These are phyloP conservation scores for Lactifluus pinguis DNA, from an alignment of 768 basidiomycete species.

Conservation along the genomic window DNA sequence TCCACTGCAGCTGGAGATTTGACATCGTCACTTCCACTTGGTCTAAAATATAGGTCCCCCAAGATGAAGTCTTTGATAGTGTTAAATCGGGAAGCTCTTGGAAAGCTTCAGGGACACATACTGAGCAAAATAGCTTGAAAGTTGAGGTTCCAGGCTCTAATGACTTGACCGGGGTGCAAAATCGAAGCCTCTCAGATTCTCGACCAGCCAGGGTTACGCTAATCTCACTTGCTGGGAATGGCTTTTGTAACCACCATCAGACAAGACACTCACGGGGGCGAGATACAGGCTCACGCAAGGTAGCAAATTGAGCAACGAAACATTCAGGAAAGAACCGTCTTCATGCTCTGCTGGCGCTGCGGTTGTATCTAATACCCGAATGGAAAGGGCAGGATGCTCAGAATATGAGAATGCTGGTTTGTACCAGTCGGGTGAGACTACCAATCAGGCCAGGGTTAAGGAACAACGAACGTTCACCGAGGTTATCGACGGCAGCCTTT, in stretches of 20 bases:
- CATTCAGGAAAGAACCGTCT: conserved; percentile 57
- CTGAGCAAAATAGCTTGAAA: conserved; percentile 61
- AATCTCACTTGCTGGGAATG: conserved; percentile 52
- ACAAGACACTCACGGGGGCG: neutral
- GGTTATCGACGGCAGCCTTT: conserved; percentile 36
- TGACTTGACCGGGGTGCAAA: conserved; percentile 32
- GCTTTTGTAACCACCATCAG: conserved; percentile 32
- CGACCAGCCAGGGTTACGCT: conserved; percentile 50
- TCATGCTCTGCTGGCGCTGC: conserved; percentile 47
- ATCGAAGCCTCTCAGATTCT: conserved; percentile 55
- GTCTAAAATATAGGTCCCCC: conserved; percentile 62
- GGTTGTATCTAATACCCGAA: conserved; percentile 35
- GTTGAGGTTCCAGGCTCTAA: conserved; percentile 52
- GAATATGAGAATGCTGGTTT: conserved; percentile 52
- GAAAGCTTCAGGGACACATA: conserved; percentile 31
- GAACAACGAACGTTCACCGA: conserved; percentile 43
- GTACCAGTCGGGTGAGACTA: neutral
- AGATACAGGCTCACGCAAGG: conserved; percentile 56
- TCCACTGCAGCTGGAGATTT: conserved; percentile 59
- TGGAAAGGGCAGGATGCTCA: conserved; percentile 59
- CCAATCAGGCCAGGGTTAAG: neutral
- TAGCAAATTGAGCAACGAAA: conserved; percentile 54
- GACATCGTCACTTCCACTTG: conserved; percentile 58
- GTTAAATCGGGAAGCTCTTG: neutral
- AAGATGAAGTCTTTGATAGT: conserved; percentile 34